phyloP scores from a whole-genome alignment of 768 basidiomycete species.

The Sporobolomyces phaffii region DNA sequence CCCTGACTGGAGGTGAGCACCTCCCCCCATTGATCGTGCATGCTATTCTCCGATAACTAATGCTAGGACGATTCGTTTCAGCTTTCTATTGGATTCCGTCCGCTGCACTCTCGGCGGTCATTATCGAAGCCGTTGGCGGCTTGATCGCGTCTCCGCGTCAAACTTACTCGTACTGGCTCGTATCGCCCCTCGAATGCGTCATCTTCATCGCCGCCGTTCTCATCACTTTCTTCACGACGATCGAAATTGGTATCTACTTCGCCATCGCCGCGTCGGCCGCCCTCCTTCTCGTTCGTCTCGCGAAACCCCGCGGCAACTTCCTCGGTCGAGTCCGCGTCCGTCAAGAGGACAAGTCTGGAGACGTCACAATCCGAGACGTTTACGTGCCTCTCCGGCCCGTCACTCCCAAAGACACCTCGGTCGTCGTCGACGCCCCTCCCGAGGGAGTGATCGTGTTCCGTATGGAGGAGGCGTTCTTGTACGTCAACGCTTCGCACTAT shows the following conservation, averaged over 20 bases:
- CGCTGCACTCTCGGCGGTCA: constrained; percentile 72
- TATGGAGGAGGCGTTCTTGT: constrained; percentile 75
- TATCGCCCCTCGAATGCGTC: constrained; percentile 69
- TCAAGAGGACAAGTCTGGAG: constrained; percentile 43
- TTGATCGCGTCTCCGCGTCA: constrained; percentile 74
- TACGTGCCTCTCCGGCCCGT: constrained; percentile 65
- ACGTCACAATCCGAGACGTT: constrained; percentile 59
- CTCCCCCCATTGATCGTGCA: constrained; percentile 64
- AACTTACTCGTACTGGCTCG: constrained; percentile 84
- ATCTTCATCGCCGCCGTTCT: constrained; percentile 43
- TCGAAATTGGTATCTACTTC: constrained; percentile 60
- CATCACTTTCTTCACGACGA: constrained; percentile 83
- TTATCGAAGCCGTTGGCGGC: constrained; percentile 60
- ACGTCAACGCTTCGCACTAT: constrained; percentile 49
- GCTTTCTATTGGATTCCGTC: constrained; percentile 47
- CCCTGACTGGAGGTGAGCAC: constrained; percentile 58
- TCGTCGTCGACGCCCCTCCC: constrained; percentile 68
- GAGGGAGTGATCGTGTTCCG: constrained; percentile 87
- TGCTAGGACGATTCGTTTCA: too few species aligned
- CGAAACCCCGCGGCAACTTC: constrained; percentile 81
- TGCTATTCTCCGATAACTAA: background rate
- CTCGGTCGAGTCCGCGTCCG: constrained; percentile 73
- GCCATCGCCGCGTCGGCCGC: constrained; percentile 70
- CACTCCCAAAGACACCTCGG: constrained; percentile 57
- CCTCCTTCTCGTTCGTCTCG: constrained; percentile 78